phyloP scores from a whole-genome alignment of 768 basidiomycete species.

The Grammothele lineata region DNA sequence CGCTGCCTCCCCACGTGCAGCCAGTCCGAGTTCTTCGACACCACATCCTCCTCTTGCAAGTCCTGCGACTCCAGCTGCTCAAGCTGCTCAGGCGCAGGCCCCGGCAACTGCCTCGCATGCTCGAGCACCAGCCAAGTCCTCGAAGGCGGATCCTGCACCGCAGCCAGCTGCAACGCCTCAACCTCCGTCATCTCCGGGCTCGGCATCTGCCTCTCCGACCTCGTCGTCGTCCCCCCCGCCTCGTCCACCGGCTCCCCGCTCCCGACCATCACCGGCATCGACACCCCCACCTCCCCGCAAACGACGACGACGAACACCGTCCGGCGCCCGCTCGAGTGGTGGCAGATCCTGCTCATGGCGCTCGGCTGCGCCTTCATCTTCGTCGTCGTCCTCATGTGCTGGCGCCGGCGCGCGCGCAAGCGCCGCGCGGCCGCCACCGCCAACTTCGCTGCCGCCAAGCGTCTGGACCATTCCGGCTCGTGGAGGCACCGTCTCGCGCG shows the following conservation, averaged over 20 bases:
- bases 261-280: constrained; percentile 54
- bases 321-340: constrained; percentile 56
- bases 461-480: constrained; percentile 39
- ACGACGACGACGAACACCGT: constrained; percentile 16
- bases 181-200: constrained; percentile 61
- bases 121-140: constrained; percentile 60
- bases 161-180: constrained; percentile 55
- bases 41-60: constrained; percentile 56
- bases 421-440: constrained; percentile 64
- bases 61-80: constrained; percentile 74
- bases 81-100: constrained; percentile 69
- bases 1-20: constrained; percentile 78
- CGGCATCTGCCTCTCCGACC: constrained; percentile 75
- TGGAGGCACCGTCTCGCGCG: constrained; percentile 58
- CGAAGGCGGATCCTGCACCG: constrained; percentile 52
- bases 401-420: constrained; percentile 67
- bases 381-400: constrained; percentile 58
- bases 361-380: constrained; percentile 80
- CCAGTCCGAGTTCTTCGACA: constrained; percentile 69
- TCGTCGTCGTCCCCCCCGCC: constrained; percentile 50
- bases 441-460: constrained; percentile 57
- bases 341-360: constrained; percentile 82
- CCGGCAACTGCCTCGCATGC: constrained; percentile 71
- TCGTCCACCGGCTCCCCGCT: constrained; percentile 44
- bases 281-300: constrained; percentile 35